Evolutionary conservation across 2,329 filamentous ascomycete species (phyloP).

Genomic region (Chalaropsis ovoidea): DNA sequence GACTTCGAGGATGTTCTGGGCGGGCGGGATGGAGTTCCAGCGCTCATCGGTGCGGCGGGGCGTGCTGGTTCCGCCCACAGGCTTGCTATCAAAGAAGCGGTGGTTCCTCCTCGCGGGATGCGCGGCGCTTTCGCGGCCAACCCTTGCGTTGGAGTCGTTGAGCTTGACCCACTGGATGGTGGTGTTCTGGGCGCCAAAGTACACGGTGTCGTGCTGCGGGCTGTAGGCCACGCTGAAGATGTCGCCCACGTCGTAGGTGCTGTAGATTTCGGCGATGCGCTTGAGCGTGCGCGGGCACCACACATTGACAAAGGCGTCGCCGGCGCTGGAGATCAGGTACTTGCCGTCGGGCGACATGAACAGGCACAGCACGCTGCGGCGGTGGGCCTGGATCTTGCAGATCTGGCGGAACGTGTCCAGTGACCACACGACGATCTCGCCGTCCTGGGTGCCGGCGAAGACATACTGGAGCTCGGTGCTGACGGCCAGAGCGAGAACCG

Average conservation of each 20-base stretch:
- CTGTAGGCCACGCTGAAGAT: conserved; percentile 94
- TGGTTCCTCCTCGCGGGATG: conserved; percentile 71
- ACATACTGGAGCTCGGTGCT: conserved; percentile 68
- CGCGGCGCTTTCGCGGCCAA: conserved; percentile 51
- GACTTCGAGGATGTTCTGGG: conserved; percentile 61
- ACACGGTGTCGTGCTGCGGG: conserved; percentile 65
- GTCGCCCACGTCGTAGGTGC: conserved; percentile 87
- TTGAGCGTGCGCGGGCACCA: conserved; percentile 73
- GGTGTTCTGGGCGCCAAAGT: conserved; percentile 88
- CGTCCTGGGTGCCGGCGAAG: conserved; percentile 85
- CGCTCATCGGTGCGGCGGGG: conserved; percentile 57
- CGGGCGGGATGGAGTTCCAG: conserved; percentile 45
- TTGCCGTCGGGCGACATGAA: conserved; percentile 64
- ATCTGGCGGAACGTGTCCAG: conserved; percentile 77
- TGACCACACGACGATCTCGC: conserved; percentile 86
- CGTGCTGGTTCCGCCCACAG: conserved; percentile 70
- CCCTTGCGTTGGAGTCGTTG: conserved; percentile 51
- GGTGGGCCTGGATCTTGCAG: conserved; percentile 73
- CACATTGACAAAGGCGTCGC: conserved; percentile 87
- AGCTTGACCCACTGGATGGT: conserved; percentile 88
- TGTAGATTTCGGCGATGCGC: conserved; percentile 81
- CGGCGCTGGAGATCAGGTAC: conserved; percentile 82
- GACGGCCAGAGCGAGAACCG: conserved; percentile 72
- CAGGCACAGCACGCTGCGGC: conserved; percentile 79
- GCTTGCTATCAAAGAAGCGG: conserved; percentile 84